Base-by-base conservation (phyloP, 1,284 basidiomycete species). In the Trichosporon sp. region DNA sequence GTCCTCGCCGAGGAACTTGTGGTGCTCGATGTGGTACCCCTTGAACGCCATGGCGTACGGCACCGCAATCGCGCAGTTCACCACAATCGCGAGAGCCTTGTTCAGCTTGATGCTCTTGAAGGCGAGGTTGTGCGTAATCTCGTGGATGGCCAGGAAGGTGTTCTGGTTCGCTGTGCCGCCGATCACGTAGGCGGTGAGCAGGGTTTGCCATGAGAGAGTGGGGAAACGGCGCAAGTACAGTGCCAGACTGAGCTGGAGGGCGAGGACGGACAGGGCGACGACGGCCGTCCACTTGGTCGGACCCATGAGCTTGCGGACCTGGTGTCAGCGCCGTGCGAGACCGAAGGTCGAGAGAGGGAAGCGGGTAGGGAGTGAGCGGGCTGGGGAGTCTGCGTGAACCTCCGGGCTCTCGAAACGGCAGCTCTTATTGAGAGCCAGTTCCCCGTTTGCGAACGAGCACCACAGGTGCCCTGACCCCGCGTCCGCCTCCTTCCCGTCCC, bases 131-230 rank as follows among this genome's bases (percentile, higher is more conserved):
- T 99, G 96, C 1, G 96, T 98, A 76, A 99, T 98, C 81, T 99
- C 96, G 82, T 99, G 96, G 70, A 99, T 97, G 31, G 96, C 94
- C 48, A 99, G 88, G 84, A 99, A 99, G 35, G 95, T 88, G 83
- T 99, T 98, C 81, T 99, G 96, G 85, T 98, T 99, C 16, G 92
- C 91, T 0, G 96, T 98, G 3, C 94, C 97, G 4, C 96, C 96
- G 68, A 99, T 87, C 7, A 86, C 86, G 81, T 98, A 99, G 0
- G 96, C 94, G 8, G 87, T 86, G 43, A 91, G 76, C 64, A 98
- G 80, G 83, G 97, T 96, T 56, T 86, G 81, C 68, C 88, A 88
- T 4, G 92, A 93, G 66, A 91, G 82, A 0, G 92, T 89, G 61
- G 88, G 87, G 0, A 88, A 88, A 76, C 89, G 82, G 14, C 91